Conservation (phyloP, 140 eudicot species). For the Bidens hawaiensis region DNA sequence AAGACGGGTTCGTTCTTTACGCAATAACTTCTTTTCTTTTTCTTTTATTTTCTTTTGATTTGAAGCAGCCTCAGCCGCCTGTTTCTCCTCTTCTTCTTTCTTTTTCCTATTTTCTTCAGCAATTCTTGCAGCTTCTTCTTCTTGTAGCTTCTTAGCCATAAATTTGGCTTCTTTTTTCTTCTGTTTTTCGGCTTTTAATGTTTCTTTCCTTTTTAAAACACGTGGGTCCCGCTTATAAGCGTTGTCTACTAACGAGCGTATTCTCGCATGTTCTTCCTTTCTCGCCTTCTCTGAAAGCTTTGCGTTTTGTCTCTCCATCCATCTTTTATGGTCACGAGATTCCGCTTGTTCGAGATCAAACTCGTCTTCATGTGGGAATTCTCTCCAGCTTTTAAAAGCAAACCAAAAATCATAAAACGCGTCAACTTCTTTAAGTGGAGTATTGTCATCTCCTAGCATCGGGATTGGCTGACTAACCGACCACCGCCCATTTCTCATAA, state of each 20-base stretch:
- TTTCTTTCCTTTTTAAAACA: slow-evolving; percentile 51
- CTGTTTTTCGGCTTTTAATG: slow-evolving; percentile 57
- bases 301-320: slow-evolving; percentile 98
- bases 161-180: slow-evolving; percentile 57
- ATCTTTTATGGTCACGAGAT: slow-evolving; percentile 77
- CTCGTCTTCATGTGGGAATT: no score
- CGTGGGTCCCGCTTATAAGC: slow-evolving; percentile 75
- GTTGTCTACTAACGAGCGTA: slow-evolving; percentile 64
- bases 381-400: no score
- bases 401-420: slow-evolving; percentile 70
- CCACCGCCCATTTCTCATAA: slow-evolving; percentile 80
- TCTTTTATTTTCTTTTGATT: slow-evolving; percentile 55
- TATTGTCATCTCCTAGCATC: slow-evolving; percentile 53
- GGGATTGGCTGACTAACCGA: slow-evolving; percentile 63
- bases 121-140: slow-evolving; percentile 69
- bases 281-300: slow-evolving; percentile 78
- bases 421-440: slow-evolving; percentile 56
- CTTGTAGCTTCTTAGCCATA: slow-evolving; percentile 58
- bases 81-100: slow-evolving; percentile 62
- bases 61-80: slow-evolving; percentile 66
- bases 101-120: slow-evolving; percentile 52
- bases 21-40: slow-evolving; percentile 65
- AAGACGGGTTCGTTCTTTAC: slow-evolving; percentile 69
- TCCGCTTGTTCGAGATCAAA: slow-evolving; percentile 83
- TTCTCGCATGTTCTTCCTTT: slow-evolving; percentile 55